Evolutionary conservation across 768 basidiomycete genomes (phyloP).

Genomic region (Leccinellum luteum): DNA sequence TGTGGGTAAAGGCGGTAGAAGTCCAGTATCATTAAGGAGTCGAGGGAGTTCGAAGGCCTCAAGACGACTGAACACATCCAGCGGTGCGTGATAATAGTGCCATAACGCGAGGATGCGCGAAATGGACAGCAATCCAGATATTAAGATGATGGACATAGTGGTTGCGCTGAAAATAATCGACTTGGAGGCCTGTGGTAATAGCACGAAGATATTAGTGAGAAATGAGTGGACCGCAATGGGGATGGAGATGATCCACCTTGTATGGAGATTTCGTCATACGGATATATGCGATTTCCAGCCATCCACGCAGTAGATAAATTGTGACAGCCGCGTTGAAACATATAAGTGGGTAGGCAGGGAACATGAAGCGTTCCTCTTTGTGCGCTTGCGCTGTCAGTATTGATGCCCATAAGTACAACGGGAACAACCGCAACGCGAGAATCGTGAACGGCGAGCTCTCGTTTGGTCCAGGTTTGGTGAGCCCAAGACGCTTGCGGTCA

Average conservation of each 20-base stretch:
- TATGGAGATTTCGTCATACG: slow-evolving; percentile 81
- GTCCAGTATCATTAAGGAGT: slow-evolving; percentile 69
- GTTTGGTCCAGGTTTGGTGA: slow-evolving; percentile 44
- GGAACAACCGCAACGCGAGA: slow-evolving; percentile 74
- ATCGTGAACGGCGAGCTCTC: slow-evolving; percentile 80
- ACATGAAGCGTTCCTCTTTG: slow-evolving; percentile 99
- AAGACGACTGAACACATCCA: slow-evolving; percentile 66
- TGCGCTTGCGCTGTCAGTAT: slow-evolving; percentile 83
- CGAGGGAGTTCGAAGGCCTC: slow-evolving; percentile 79
- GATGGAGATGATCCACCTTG: slow-evolving; percentile 48
- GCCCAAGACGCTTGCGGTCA: slow-evolving; percentile 75
- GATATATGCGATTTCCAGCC: slow-evolving; percentile 78
- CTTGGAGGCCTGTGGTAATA: slow-evolving; percentile 62
- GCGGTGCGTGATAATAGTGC: slow-evolving; percentile 89
- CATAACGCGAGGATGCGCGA: slow-evolving; percentile 80
- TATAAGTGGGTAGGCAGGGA: slow-evolving; percentile 85
- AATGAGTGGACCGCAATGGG: slow-evolving; percentile 2
- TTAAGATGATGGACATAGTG: slow-evolving; percentile 68
- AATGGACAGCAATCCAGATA: slow-evolving; percentile 66
- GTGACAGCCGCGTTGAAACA: slow-evolving; percentile 95
- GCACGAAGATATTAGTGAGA: neutral
- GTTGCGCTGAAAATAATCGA: slow-evolving; percentile 71
- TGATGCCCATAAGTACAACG: slow-evolving; percentile 86
- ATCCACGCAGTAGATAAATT: slow-evolving; percentile 81
- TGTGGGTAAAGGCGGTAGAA: slow-evolving; percentile 49